Base-by-base conservation (phyloP, 306 rosid genomes). In the Psophocarpus tetragonolobus region DNA sequence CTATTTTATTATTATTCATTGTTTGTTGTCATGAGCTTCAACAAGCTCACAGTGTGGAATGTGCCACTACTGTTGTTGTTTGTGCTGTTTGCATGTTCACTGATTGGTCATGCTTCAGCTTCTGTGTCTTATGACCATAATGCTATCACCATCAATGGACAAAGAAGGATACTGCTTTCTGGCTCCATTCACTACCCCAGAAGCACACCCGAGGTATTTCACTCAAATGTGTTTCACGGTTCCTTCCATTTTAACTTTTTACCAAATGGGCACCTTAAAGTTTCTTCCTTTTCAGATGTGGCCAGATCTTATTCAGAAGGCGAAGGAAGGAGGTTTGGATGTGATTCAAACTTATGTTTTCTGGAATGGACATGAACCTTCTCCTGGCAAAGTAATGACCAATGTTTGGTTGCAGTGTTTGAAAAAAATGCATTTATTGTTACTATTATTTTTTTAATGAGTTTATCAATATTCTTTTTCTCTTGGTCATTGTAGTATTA, bases 341-440 rank as follows among this genome's bases (percentile, higher is more conserved):
- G 99, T 91, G 51, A 87, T 95, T 87, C 92, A 95, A 84, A 95
- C 98, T 66, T 95, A 95, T 72, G 98, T 95, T 47, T 95, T 95
- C 84, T 95, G 99, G 99, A 95, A 95, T 91, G 99, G 99, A 57
- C 99, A 95, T 68, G 99, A 95, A 50, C 96, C 99, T 88, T 85
- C 90, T 26, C 97, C 87, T 29, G 99, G 97, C 66, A 87, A 90
- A 62, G 99, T 95, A 92, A 88, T 80, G 54, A 68, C 67, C 32
- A 70, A 9, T 77, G 84, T 14, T 81, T 48, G 68, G 11, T 62
- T 61, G 12, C 11, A 9, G 21, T 54, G 71, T 69, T 75, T 74
- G 69, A 41, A 47, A 41, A 47, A 33, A 13, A 29, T 77, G 57
- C 77, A 27, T 54, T 14, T 53, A 3, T 73, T 20, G 12, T 75